A percentile compares a stretch with the other conserved stretches of the same genome.
Conservation (phyloP, 306 rosid species). For the Quercus parvula region DNA sequence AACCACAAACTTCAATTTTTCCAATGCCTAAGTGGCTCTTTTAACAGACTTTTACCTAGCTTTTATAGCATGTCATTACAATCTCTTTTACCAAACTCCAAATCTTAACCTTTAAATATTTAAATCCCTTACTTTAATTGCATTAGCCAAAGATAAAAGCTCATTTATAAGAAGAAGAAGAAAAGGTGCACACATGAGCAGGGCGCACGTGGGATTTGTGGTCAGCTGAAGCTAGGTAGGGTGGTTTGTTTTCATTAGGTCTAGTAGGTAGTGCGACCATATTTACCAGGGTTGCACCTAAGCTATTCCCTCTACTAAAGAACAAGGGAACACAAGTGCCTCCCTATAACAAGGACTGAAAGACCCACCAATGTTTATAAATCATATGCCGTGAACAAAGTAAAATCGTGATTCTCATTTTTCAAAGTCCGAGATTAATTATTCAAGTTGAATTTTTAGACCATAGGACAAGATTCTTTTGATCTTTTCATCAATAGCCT, state of each 20-base stretch:
- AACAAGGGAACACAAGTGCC: neutral
- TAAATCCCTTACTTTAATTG: too few relatives aligned
- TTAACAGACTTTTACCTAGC: too few relatives aligned
- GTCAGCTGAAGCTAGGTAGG: neutral
- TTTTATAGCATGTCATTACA: too few relatives aligned
- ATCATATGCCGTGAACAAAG: too few relatives aligned
- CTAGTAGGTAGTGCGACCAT: neutral
- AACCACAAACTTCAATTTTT: too few relatives aligned
- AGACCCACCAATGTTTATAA: neutral
- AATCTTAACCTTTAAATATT: too few relatives aligned
- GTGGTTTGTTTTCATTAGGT: neutral
- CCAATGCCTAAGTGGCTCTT: too few relatives aligned
- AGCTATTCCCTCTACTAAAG: neutral
- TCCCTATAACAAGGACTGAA: neutral
- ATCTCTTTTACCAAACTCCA: too few relatives aligned
- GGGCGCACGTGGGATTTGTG: neutral
- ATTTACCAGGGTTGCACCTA: neutral
- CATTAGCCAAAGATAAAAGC: too few relatives aligned
- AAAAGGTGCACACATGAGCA: neutral
- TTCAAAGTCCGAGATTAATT: neutral
- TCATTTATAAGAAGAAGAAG: too few relatives aligned
- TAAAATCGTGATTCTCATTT: neutral
- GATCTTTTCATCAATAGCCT: slow-evolving; percentile 25
- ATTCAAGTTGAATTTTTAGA: neutral
- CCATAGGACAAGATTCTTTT: slow-evolving; percentile 19